Base-by-base conservation (phyloP, 2,329 filamentous ascomycete genomes). In the Cladophialophora psammophila region DNA sequence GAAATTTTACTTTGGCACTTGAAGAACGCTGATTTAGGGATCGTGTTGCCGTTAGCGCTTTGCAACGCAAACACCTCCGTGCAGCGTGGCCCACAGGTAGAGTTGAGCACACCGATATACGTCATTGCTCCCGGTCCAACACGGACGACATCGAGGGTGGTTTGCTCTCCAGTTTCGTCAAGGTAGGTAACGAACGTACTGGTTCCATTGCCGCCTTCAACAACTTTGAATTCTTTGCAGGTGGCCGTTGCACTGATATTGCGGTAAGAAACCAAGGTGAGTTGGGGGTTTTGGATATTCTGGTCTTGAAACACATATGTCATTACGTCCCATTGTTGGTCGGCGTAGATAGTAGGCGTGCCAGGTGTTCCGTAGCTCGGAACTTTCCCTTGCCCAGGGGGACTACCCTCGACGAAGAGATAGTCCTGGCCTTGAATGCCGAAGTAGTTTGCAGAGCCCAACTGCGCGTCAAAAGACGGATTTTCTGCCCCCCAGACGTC, bases 11-110 rank as follows among this genome's bases (percentile, higher is more conserved):
- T 72, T 48, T 70, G 59, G 67, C 72, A 74, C 8, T 60, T 65
- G 63, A 62, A 72, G 60, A 71, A 73, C 2, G 64, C 63, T 18
- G 70, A 45, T 18, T 26, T 20, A 9, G 65, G 62, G 20, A 69
- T 63, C 12, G 64, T 63, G 18, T 63, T 53, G 35, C 45, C 62
- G 32, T 65, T 60, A 36, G 66, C 57, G 32, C 59, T 64, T 45
- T 73, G 69, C 50, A 72, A 59, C 9, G 64, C 68, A 40, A 70
- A 54, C 36, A 72, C 57, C 36, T 70, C 61, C 2, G 69, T 66
- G 58, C 72, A 73, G 9, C 72, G 69, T 12, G 64, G 64, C 9
- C 72, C 72, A 64, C 72, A 73, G 4, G 69, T 72, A 3, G 66
- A 66, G 45, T 71, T 69, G 36, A 69, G 53, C 1, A 68, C 62